Evolutionary conservation across 176 grass and related monocot genomes (phyloP).

Genomic region (Musa acuminata): DNA sequence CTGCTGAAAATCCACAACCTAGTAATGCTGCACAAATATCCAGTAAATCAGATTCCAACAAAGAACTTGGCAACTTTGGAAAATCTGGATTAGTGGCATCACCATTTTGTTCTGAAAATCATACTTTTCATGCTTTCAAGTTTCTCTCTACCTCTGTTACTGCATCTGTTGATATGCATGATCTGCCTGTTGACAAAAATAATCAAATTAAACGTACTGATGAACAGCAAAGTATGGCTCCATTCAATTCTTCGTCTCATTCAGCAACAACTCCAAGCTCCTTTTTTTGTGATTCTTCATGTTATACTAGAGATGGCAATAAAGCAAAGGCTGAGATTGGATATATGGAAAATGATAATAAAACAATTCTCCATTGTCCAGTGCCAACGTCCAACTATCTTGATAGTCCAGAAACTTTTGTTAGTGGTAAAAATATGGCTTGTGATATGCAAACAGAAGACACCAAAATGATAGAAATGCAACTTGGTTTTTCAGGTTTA

Average conservation of each 20-base stretch:
- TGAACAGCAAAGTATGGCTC: slow-evolving; percentile 18
- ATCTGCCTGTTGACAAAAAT: slow-evolving; percentile 21
- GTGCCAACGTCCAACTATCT: neutral
- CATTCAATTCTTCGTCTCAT: slow-evolving; percentile 1
- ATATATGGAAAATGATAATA: neutral
- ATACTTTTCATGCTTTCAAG: slow-evolving; percentile 12
- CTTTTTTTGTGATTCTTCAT: neutral
- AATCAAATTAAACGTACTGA: slow-evolving; percentile 22
- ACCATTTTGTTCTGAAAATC: slow-evolving; percentile 22
- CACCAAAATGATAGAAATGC: slow-evolving; percentile 16
- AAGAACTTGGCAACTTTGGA: slow-evolving; percentile 19
- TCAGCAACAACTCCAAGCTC: slow-evolving; percentile 5
- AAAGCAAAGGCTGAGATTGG: no score
- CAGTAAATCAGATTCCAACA: slow-evolving; percentile 22
- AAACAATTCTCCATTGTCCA: neutral
- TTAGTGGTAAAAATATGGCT: slow-evolving; percentile 5
- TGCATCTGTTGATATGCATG: neutral
- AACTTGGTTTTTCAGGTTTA: slow-evolving; percentile 24
- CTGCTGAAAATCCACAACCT: slow-evolving; percentile 29
- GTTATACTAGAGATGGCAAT: neutral
- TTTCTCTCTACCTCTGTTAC: slow-evolving; percentile 17
- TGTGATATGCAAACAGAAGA: slow-evolving; percentile 20
- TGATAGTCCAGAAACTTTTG: neutral
- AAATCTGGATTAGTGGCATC: slow-evolving; percentile 18
- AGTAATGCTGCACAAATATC: neutral